These are phyloP conservation scores for Trametes villosa DNA, from an alignment of 768 basidiomycete species.

Conservation along the genomic window DNA sequence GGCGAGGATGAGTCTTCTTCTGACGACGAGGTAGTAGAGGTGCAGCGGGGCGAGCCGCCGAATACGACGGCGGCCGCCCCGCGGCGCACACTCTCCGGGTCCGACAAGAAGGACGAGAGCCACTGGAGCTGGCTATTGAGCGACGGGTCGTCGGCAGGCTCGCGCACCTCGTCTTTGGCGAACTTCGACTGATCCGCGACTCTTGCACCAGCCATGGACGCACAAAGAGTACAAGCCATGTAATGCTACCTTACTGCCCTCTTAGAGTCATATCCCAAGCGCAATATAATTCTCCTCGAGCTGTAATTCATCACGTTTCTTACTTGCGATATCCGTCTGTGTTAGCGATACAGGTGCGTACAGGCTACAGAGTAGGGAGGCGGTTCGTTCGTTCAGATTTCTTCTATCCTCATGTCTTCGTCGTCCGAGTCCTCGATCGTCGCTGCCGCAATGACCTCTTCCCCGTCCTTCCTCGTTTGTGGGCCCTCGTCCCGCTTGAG, in stretches of 20 bases:
- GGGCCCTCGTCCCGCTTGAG: conserved; percentile 77
- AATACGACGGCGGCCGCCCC: not conserved
- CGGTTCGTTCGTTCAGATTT: conserved; percentile 51
- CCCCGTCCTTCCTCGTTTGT: conserved; percentile 44
- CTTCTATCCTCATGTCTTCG: conserved; percentile 76
- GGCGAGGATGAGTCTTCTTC: not conserved
- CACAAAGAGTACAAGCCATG: not conserved
- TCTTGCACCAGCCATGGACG: no score
- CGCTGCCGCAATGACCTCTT: conserved; percentile 24
- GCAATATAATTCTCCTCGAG: no score
- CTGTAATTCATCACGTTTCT: no score
- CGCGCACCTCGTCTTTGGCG: conserved; percentile 6
- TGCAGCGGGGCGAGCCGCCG: not conserved
- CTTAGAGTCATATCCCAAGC: not conserved
- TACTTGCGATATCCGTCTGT: no score
- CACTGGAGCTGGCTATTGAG: conserved; percentile 15
- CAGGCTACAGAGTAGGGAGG: conserved; percentile 2
- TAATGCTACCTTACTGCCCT: not conserved
- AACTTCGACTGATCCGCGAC: not conserved
- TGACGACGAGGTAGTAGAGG: conserved; percentile 4
- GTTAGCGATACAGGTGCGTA: conserved; percentile 12
- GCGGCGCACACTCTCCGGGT: not conserved
- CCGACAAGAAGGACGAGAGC: not conserved
- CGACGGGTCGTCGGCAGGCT: conserved; percentile 7
- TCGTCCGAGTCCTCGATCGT: conserved; percentile 48